A percentile compares a stretch with the other conserved stretches of the same genome.
These are phyloP conservation scores for Cucumis hystrix DNA, from an alignment of 306 rosid genomes.

Conservation along the genomic window DNA sequence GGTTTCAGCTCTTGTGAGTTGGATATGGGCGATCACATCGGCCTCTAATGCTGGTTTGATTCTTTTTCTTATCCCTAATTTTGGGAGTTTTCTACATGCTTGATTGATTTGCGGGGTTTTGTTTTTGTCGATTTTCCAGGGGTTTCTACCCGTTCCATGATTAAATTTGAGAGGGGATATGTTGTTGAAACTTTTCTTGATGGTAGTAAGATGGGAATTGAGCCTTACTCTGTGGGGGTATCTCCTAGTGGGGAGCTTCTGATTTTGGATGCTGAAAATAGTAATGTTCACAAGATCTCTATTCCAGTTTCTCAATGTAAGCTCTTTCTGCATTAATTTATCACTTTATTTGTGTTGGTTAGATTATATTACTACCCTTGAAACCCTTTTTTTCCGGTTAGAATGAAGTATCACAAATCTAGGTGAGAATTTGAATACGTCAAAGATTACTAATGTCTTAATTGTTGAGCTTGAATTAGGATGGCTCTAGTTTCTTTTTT, in stretches of 20 bases:
- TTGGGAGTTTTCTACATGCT: background rate
- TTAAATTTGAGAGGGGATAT: conserved; percentile 84
- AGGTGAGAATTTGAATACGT: background rate
- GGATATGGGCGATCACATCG: conserved; percentile 65
- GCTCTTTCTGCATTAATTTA: conserved; percentile 1
- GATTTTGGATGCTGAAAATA: conserved; percentile 81
- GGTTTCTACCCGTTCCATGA: conserved; percentile 57
- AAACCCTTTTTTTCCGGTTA: background rate
- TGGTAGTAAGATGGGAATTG: conserved; percentile 88
- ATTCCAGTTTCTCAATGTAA: conserved; percentile 61
- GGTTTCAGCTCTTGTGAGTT: conserved; percentile 58
- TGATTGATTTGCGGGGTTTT: conserved; percentile 1
- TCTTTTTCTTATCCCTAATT: background rate
- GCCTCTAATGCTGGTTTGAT: conserved; percentile 36
- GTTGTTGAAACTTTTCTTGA: conserved; percentile 81
- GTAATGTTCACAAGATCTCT: conserved; percentile 72
- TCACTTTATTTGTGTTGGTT: background rate
- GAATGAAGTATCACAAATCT: background rate
- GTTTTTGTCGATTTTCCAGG: conserved; percentile 26
- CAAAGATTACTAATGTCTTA: background rate
- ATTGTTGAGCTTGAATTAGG: background rate
- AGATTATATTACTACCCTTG: background rate
- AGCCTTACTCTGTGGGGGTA: conserved; percentile 61
- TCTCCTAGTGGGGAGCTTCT: conserved; percentile 69
- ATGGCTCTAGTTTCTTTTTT: no score